A percentile compares a stretch with the other conserved stretches of the same genome.
Conservation (phyloP, 2,329 filamentous ascomycete genomes). For the Colletotrichum liriopes region DNA sequence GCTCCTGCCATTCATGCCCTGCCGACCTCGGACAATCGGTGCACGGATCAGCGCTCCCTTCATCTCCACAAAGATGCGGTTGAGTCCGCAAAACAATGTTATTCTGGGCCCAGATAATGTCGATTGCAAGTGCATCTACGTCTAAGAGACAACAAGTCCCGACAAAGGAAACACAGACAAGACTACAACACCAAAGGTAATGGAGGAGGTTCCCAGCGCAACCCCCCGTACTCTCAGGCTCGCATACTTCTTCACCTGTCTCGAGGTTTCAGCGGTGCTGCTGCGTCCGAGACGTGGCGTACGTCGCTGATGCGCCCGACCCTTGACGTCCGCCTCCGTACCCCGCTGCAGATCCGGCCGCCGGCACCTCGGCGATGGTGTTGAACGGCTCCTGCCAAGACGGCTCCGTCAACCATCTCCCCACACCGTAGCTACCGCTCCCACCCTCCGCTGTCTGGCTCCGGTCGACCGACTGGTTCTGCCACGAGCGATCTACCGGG, state of each 20-base stretch:
- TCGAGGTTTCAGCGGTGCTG: conserved; percentile 16
- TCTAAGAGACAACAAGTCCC: neutral
- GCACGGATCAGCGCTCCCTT: neutral
- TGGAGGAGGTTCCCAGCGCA: neutral
- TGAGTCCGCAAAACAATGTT: neutral
- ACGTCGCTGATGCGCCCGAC: conserved; percentile 30
- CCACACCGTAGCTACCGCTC: conserved; percentile 14
- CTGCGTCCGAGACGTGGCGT: conserved; percentile 32
- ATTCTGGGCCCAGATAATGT: neutral
- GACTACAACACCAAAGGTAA: neutral
- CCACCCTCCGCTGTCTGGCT: conserved; percentile 10
- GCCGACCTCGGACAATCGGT: neutral
- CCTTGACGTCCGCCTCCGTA: conserved; percentile 12
- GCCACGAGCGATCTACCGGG: conserved; percentile 32
- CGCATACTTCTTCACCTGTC: neutral
- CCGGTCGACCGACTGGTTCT: conserved; percentile 25
- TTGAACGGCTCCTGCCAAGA: conserved; percentile 39
- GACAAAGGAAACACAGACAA: neutral
- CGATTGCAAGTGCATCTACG: conserved; percentile 3
- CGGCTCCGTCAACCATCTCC: conserved; percentile 37
- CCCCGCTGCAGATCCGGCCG: conserved; percentile 21
- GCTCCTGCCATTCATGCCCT: neutral
- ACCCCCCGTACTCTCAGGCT: neutral
- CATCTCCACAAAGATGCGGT: conserved; percentile 3
- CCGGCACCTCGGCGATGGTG: conserved; percentile 36